Base-by-base conservation (phyloP, 305 asterid genomes). In the Fraxinus albicans region DNA sequence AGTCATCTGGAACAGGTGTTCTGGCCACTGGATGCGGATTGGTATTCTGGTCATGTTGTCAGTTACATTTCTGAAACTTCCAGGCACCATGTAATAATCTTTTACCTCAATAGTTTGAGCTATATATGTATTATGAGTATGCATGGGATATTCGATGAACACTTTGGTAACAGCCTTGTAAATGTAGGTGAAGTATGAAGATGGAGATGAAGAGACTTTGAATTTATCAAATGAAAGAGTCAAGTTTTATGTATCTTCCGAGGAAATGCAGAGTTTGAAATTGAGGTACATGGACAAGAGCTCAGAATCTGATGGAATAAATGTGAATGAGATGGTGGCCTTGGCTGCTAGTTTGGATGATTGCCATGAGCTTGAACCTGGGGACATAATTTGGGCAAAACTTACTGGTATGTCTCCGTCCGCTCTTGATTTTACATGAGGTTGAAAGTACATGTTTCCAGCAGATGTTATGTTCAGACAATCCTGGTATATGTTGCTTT, bases 1-100 rank as follows among this genome's bases (percentile, higher is more conserved):
- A 47, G 58, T 47, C 58, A 58, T 47, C 74, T 74, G 88, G 84
- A 60, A 85, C 93, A 97, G 99, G 95, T 94, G 6, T 94, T 86
- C 86, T 97, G 99, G 99, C 99, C 99, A 23, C 86, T 97, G 89
- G 99, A 97, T 91, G 99, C 96, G 79, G 89, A 85, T 83, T 97
- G 99, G 99, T 97, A 95, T 88, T 33, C 40, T 74, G 99, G 97
- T 60, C 86, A 80, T 21, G 77, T 97, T 80, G 86, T 74, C 55
- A 94, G 89, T 79, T 92, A 93, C 85, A 85, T 86, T 84, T 82
- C 84, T 17, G 93, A 92, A 89, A 89, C 91, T 74, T 90, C 90
- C n/a, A 90, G 97, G 15, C 99, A 97, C 87, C 88, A 86, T 84
- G 99, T 95, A 97, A 89, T 81, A 82, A 82, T 86, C 84, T 83